These are phyloP conservation scores for Boletus sp. DNA, from an alignment of 768 basidiomycete species.

Conservation along the genomic window DNA sequence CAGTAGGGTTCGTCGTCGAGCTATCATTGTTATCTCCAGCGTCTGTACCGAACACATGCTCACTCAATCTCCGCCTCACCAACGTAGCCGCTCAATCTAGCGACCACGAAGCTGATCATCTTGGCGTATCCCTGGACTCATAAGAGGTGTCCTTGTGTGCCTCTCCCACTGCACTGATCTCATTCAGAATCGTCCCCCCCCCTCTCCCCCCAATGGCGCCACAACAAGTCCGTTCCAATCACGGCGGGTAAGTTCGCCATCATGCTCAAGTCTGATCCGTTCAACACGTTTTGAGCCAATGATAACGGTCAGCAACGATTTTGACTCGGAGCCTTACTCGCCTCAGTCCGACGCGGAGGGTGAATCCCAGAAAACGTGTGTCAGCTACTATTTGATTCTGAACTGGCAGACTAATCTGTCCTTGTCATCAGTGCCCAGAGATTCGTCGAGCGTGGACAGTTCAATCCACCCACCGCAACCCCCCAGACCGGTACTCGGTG, in stretches of 20 bases:
- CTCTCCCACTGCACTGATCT: not conserved
- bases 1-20: not conserved
- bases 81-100: conserved; percentile 6
- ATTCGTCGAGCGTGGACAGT: conserved; percentile 7
- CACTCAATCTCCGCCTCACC: conserved; percentile 4
- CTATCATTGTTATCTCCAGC: conserved; percentile 15
- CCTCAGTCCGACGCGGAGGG: not conserved
- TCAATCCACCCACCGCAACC: fast-evolving
- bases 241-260: not conserved
- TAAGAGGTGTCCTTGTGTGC: conserved; percentile 10
- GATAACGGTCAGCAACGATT: not conserved
- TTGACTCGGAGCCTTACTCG: not conserved
- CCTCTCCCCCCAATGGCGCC: not conserved
- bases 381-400: not conserved
- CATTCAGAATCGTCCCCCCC: not conserved
- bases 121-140: conserved; percentile 9
- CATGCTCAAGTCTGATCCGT: not conserved
- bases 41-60: conserved; percentile 4
- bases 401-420: not conserved
- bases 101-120: not conserved
- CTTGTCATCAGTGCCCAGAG: not conserved
- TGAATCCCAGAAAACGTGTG: not conserved
- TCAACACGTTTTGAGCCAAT: not conserved
- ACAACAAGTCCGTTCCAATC: not conserved
- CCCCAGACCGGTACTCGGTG: not conserved